Evolutionary conservation across 2,329 filamentous ascomycete genomes (phyloP).

Genomic region (Penicillium verrucosum): DNA sequence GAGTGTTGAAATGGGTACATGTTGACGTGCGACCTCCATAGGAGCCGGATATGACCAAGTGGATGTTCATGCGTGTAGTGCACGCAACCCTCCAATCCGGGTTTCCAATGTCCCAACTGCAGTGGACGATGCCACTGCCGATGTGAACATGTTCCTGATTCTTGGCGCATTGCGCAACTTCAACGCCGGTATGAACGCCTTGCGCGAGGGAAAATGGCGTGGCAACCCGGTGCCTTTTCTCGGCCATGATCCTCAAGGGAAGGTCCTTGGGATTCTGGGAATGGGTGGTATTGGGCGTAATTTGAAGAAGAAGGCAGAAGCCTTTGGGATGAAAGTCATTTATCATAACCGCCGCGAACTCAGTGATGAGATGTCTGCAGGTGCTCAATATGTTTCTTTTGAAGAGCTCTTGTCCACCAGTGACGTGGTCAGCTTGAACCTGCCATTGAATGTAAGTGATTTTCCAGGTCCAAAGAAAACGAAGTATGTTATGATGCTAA

Average conservation of each 20-base stretch:
- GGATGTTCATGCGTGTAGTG: constrained; percentile 68
- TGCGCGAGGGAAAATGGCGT: constrained; percentile 67
- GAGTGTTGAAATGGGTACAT: neutral
- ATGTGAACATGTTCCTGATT: constrained; percentile 75
- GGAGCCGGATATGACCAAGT: constrained; percentile 85
- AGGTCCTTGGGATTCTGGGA: constrained; percentile 74
- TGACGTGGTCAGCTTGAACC: constrained; percentile 75
- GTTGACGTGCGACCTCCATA: constrained; percentile 29
- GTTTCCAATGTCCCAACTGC: constrained; percentile 81
- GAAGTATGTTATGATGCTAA: constrained; percentile 2
- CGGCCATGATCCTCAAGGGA: constrained; percentile 76
- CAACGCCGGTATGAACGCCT: constrained; percentile 60
- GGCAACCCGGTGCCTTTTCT: constrained; percentile 54
- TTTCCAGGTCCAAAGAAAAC: constrained; percentile 3
- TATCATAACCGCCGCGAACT: constrained; percentile 71
- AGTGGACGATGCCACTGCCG: constrained; percentile 79
- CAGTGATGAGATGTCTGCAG: constrained; percentile 47
- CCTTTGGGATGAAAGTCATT: constrained; percentile 70
- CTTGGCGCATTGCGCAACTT: constrained; percentile 75
- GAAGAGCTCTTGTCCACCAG: constrained; percentile 67
- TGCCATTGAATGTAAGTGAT: constrained; percentile 71
- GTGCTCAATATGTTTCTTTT: constrained; percentile 56
- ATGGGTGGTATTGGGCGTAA: constrained; percentile 85
- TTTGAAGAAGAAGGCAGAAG: constrained; percentile 68
- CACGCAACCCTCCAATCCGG: constrained; percentile 55